phyloP scores from a whole-genome alignment of 495 filamentous ascomycete genomes.

The Neurospora sp. region DNA sequence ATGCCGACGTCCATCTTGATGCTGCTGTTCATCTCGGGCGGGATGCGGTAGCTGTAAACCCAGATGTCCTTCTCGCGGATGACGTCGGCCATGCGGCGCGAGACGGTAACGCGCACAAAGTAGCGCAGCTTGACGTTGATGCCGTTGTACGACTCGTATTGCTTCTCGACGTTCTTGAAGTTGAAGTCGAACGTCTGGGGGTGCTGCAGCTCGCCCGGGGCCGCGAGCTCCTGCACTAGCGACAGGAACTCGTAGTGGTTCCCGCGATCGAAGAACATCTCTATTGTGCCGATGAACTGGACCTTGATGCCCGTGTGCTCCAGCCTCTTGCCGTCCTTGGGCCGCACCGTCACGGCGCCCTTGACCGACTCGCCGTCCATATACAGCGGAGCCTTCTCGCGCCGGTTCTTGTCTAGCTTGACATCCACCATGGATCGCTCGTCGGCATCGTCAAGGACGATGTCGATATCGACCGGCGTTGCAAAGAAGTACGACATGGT shows the following conservation, averaged over 20 bases:
- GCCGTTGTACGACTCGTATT: slow-evolving; percentile 99
- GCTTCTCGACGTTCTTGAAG: slow-evolving; percentile 99
- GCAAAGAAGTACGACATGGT: slow-evolving; percentile 94
- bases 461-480: slow-evolving; percentile 96
- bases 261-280: slow-evolving; percentile 92
- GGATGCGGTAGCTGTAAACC: slow-evolving; percentile 98
- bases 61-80: slow-evolving; percentile 99
- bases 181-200: slow-evolving; percentile 99
- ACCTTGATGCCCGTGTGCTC: slow-evolving; percentile 99
- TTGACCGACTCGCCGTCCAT: slow-evolving; percentile 98
- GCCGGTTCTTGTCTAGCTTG: slow-evolving; percentile 93
- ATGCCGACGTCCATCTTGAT: slow-evolving; percentile 99
- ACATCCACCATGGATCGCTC: slow-evolving; percentile 91
- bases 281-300: slow-evolving; percentile 98
- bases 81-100: slow-evolving; percentile 92
- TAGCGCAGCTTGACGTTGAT: slow-evolving; percentile 99
- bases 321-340: slow-evolving; percentile 95
- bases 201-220: slow-evolving; percentile 94
- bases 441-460: slow-evolving; percentile 91
- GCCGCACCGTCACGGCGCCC: slow-evolving; percentile 84
- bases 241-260: slow-evolving; percentile 99
- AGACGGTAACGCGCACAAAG: slow-evolving; percentile 94
- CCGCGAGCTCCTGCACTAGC: slow-evolving; percentile 88
- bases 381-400: slow-evolving; percentile 93
- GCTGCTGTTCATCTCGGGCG: slow-evolving; percentile 91